Evolutionary conservation across 2,329 filamentous ascomycete species (phyloP).

Genomic region (Cladobotryum protrusum): DNA sequence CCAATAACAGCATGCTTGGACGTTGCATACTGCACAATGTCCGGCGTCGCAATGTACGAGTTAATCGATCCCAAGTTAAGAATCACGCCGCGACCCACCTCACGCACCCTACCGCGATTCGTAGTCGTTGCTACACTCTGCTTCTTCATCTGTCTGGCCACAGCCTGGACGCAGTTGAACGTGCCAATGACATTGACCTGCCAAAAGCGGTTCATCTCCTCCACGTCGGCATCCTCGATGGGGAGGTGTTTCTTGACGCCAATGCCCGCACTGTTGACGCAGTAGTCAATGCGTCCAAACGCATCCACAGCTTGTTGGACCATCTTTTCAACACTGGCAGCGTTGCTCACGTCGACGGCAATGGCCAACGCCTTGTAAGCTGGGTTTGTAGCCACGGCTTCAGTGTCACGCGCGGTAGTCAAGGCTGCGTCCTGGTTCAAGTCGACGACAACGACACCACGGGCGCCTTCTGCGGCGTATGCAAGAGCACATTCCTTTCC

Average conservation of each 20-base stretch:
- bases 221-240: slow-evolving; percentile 11
- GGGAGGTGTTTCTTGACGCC: slow-evolving; percentile 2
- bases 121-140: slow-evolving; percentile 7
- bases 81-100: slow-evolving; percentile 12
- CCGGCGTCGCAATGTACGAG: slow-evolving; percentile 13
- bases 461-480: slow-evolving; percentile 13
- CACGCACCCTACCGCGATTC: slow-evolving; percentile 5
- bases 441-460: slow-evolving; percentile 12
- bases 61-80: slow-evolving; percentile 13
- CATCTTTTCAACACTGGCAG: slow-evolving; percentile 9
- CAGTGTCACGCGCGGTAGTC: slow-evolving; percentile 4
- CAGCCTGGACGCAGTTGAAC: slow-evolving; percentile 8
- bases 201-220: slow-evolving; percentile 11
- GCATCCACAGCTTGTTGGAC: slow-evolving; percentile 5
- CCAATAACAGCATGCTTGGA: slow-evolving; percentile 15
- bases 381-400: slow-evolving; percentile 8
- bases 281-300: slow-evolving; percentile 16
- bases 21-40: slow-evolving; percentile 10
- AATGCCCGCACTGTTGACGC: slow-evolving; percentile 15
- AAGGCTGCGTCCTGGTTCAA: slow-evolving; percentile 9
- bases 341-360: slow-evolving; percentile 11
- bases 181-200: slow-evolving; percentile 13
- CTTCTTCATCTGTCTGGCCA: slow-evolving; percentile 9
- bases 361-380: slow-evolving; percentile 7
- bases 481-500: slow-evolving; percentile 8